phyloP scores from a whole-genome alignment of 345 rosid species.

The Gossypium stocksii region DNA sequence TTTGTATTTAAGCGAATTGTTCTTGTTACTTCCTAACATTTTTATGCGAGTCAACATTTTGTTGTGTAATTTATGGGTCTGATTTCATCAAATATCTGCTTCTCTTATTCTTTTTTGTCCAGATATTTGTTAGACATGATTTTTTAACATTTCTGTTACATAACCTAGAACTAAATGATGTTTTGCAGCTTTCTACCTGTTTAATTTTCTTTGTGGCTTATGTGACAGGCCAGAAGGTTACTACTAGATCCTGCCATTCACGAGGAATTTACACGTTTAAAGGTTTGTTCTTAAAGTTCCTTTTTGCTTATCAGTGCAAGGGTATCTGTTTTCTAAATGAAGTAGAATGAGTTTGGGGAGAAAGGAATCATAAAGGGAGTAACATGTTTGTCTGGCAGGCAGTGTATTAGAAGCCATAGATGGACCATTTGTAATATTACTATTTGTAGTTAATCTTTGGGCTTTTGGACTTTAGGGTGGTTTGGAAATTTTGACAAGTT shows the following conservation, averaged over 20 bases:
- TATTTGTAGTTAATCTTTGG: not conserved
- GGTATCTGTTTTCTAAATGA: not conserved
- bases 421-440: not conserved
- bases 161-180: not conserved
- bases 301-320: slow-evolving; percentile 2
- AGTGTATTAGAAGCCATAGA: not conserved
- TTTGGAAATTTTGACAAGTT: not conserved
- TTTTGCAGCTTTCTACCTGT: not conserved
- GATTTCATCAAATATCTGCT: not conserved
- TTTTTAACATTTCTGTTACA: no score
- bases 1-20: not conserved
- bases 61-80: not conserved
- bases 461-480: not conserved
- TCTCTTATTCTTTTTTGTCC: not conserved
- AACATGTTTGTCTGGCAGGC: not conserved
- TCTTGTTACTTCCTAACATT: not conserved
- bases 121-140: not conserved
- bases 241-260: slow-evolving; percentile 95
- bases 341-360: slow-evolving; percentile 1
- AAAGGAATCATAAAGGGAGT: not conserved
- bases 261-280: slow-evolving; percentile 87
- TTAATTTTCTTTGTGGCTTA: slow-evolving; percentile 15
- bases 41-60: not conserved
- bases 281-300: slow-evolving; percentile 46
- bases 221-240: slow-evolving; percentile 78